These are phyloP conservation scores for Chlorella sorokiniana DNA, from an alignment of 139 green algal species.

Conservation along the genomic window DNA sequence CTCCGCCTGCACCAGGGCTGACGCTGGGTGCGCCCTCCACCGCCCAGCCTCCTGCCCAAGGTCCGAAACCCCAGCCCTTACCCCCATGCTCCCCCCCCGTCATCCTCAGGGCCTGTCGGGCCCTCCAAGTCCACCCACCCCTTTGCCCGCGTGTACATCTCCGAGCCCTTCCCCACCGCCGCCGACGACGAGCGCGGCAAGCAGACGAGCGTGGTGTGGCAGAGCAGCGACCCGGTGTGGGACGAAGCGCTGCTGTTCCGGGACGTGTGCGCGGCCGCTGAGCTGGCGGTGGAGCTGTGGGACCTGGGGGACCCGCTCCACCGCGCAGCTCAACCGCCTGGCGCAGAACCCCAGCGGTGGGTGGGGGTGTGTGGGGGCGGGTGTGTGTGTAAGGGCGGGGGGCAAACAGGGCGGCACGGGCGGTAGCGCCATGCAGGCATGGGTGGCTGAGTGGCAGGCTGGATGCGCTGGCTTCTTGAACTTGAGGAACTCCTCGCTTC, in stretches of 20 bases:
- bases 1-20: too few relatives aligned
- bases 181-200: constrained; percentile 38
- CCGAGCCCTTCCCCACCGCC: constrained; percentile 37
- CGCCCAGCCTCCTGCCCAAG: neutral
- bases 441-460: too few relatives aligned
- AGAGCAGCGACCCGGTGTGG: constrained; percentile 52
- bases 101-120: constrained; percentile 36
- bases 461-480: too few relatives aligned
- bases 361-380: neutral
- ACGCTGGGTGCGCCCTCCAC: too few relatives aligned
- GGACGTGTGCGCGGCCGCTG: constrained; percentile 46
- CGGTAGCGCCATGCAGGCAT: too few relatives aligned
- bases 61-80: neutral
- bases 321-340: constrained; percentile 45
- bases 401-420: too few relatives aligned
- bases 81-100: neutral
- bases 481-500: too few relatives aligned
- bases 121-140: constrained; percentile 41
- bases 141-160: constrained; percentile 54
- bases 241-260: constrained; percentile 58
- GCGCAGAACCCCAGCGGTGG: constrained; percentile 34
- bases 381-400: neutral
- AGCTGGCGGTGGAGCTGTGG: constrained; percentile 77
- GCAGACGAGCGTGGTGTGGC: constrained; percentile 59
- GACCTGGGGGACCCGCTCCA: constrained; percentile 50